A percentile compares a stretch with the other conserved stretches of the same genome.
These are phyloP conservation scores for Zea mays DNA, from an alignment of 176 grass and related monocot species.

Conservation along the genomic window DNA sequence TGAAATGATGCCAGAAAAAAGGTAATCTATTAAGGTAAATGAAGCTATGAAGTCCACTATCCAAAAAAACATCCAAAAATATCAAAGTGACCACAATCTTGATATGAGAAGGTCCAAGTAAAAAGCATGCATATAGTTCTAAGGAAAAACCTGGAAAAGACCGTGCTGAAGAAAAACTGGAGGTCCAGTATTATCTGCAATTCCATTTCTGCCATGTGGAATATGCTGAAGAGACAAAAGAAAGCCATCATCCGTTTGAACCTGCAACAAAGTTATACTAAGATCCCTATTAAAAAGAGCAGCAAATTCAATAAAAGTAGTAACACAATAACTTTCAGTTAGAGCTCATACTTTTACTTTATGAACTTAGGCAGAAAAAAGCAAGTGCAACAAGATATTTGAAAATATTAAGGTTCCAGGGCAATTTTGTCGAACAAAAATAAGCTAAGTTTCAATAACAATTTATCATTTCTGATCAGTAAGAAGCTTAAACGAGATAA, in stretches of 20 bases:
- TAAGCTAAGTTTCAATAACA: not conserved
- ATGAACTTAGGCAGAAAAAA: constrained; percentile 19
- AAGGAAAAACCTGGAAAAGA: constrained; percentile 82
- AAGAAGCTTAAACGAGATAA: not conserved
- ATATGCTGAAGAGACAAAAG: constrained; percentile 82
- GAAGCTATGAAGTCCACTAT: constrained; percentile 15
- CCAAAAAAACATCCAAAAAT: constrained; percentile 26
- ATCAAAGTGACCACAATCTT: not conserved
- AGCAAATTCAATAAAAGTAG: not conserved
- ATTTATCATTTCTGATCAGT: not conserved
- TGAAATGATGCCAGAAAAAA: constrained; percentile 9
- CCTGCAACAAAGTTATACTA: constrained; percentile 41
- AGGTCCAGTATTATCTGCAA: constrained; percentile 46
- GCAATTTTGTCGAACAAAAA: not conserved
- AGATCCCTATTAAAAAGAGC: constrained; percentile 17
- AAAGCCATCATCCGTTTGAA: constrained; percentile 84
- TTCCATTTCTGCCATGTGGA: constrained; percentile 58
- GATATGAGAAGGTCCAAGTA: not conserved
- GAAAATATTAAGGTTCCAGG: not conserved
- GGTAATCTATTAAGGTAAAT: not conserved
- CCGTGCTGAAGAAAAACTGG: constrained; percentile 95
- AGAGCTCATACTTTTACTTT: not conserved
- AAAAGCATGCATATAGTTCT: not conserved
- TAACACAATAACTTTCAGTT: not conserved
- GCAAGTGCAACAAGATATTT: not conserved